Evolutionary conservation across 2,329 filamentous ascomycete species (phyloP).

Genomic region (Diaporthe citri): DNA sequence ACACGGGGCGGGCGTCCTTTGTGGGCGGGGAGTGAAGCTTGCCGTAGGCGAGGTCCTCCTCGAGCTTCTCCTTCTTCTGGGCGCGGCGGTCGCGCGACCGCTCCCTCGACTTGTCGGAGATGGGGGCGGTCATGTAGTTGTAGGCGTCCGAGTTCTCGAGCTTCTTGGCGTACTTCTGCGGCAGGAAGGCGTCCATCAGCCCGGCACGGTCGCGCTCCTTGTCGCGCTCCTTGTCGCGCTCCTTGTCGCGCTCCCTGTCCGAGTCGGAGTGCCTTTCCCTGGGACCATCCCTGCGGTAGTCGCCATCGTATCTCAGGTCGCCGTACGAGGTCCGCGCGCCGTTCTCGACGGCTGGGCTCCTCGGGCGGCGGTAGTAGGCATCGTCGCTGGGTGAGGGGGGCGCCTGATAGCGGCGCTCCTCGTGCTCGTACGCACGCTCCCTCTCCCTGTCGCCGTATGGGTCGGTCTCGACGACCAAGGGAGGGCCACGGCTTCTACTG

Average conservation of each 20-base stretch:
- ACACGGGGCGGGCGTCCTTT: constrained; percentile 43
- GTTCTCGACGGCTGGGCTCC: constrained; percentile 47
- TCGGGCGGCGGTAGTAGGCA: constrained; percentile 53
- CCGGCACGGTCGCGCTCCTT: constrained; percentile 39
- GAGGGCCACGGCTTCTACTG: constrained; percentile 48
- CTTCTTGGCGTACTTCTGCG: constrained; percentile 61
- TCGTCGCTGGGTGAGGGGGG: constrained; percentile 46
- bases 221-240: constrained; percentile 48
- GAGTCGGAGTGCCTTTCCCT: constrained; percentile 46
- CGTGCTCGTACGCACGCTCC: constrained; percentile 49
- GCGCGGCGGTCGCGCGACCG: constrained; percentile 45
- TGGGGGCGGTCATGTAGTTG: constrained; percentile 43
- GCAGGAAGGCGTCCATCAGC: constrained; percentile 56
- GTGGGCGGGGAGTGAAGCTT: constrained; percentile 40
- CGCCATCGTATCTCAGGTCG: constrained; percentile 43
- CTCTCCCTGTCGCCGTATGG: constrained; percentile 53
- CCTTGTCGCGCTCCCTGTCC: constrained; percentile 48
- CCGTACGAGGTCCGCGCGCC: constrained; percentile 40
- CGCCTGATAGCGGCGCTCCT: constrained; percentile 45
- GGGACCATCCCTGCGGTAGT: constrained; percentile 46
- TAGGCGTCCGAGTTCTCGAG: constrained; percentile 42
- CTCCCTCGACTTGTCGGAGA: constrained; percentile 46
- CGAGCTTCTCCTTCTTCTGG: constrained; percentile 46
- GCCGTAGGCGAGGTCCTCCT: constrained; percentile 66
- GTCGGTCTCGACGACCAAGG: constrained; percentile 55